phyloP scores from a whole-genome alignment of 257 asterid genomes.

The Catharanthus roseus region DNA sequence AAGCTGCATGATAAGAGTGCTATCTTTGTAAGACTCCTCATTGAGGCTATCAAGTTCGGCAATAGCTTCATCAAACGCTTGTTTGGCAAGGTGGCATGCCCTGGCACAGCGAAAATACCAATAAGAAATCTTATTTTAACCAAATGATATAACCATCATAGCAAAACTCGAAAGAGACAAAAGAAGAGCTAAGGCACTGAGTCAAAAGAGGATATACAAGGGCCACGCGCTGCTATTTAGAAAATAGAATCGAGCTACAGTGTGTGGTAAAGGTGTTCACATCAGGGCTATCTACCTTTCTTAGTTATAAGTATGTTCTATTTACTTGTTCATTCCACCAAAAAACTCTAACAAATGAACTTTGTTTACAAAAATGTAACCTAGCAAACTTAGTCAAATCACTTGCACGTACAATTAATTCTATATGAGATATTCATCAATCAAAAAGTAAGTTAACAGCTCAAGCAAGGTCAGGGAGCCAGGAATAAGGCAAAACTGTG shows the following conservation, averaged over 20 bases:
- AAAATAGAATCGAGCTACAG: background rate
- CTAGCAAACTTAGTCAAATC: background rate
- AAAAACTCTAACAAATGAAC: background rate
- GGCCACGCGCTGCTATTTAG: background rate
- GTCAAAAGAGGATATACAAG: background rate
- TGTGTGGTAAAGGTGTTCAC: background rate
- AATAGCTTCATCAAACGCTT: conserved; percentile 33
- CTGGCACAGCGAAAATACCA: conserved; percentile 28
- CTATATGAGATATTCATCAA: background rate
- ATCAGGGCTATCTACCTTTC: background rate
- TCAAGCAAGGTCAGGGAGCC: background rate
- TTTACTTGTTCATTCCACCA: background rate
- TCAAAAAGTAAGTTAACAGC: background rate
- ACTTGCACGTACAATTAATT: background rate
- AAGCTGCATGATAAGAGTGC: conserved; percentile 33
- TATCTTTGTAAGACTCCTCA: conserved; percentile 31
- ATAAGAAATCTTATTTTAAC: background rate
- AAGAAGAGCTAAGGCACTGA: background rate
- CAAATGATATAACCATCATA: background rate
- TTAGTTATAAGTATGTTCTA: background rate
- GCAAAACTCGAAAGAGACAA: background rate
- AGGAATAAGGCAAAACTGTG: background rate
- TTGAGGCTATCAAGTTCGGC: conserved; percentile 28
- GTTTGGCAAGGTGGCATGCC: conserved; percentile 70
- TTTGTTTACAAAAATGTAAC: background rate